phyloP scores from a whole-genome alignment of 805 yeast genomes.

The Nakazawaea peltata region DNA sequence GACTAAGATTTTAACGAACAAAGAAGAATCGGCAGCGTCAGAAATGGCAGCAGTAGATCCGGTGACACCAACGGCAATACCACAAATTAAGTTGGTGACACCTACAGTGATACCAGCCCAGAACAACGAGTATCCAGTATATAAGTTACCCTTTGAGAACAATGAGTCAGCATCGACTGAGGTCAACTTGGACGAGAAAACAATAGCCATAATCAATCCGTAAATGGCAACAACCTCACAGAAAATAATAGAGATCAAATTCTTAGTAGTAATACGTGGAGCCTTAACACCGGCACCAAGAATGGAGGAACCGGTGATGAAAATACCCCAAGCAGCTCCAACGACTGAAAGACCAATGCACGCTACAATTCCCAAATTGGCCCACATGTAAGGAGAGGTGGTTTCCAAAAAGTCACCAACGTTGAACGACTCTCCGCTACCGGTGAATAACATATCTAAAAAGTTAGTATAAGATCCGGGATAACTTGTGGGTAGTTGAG shows the following conservation, averaged over 20 bases:
- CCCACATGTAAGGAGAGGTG: conserved; percentile 97
- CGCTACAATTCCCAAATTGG: conserved; percentile 76
- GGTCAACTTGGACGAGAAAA: conserved; percentile 81
- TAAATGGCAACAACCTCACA: conserved; percentile 99
- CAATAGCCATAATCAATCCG: conserved; percentile 96
- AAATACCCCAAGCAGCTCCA: conserved; percentile 99
- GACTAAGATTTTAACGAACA: conserved; percentile 92
- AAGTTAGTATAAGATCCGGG: conserved; percentile 1
- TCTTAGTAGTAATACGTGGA: conserved; percentile 95
- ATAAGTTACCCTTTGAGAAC: conserved; percentile 75
- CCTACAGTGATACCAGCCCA: conserved; percentile 99
- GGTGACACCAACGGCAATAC: conserved; percentile 93
- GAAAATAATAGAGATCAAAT: conserved; percentile 91
- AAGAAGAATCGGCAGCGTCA: conserved; percentile 94
- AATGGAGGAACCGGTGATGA: conserved; percentile 88
- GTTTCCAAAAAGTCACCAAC: conserved; percentile 80
- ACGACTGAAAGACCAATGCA: conserved; percentile 93
- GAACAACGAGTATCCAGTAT: conserved; percentile 90
- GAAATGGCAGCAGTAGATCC: conserved; percentile 98
- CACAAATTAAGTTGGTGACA: conserved; percentile 86
- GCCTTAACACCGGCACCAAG: conserved; percentile 98
- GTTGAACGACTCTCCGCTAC: conserved; percentile 87
- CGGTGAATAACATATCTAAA: conserved; percentile 68
- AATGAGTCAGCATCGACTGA: conserved; percentile 57
- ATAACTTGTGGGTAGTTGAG: too few species aligned